Base-by-base conservation (phyloP, 108 stramenopile species). In the Asterionellopsis glacialis region DNA sequence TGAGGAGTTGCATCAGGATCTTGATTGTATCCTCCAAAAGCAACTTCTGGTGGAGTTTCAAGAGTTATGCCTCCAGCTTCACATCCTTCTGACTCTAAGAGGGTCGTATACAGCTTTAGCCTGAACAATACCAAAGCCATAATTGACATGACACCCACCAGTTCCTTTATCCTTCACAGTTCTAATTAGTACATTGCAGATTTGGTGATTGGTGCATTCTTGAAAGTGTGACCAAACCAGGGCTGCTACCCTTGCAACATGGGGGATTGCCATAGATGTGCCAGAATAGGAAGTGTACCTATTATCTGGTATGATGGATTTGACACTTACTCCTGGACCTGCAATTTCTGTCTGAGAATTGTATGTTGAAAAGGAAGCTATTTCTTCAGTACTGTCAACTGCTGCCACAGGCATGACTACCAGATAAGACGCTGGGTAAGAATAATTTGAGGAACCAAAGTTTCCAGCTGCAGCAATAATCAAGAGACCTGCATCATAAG, bases 391-490 rank as follows among this genome's bases (percentile, higher is more conserved):
- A 12, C 24, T 9, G 28, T 79, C 68, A 0, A 70, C 65, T 10
- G 82, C 78, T 3, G 54, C 72, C n/a, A 83, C 75, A 26, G 60
- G 57, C 9, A 83, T 63, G 0, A 79, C 82, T 24, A 51, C 9
- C 5, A 57, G 47, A 45, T 74, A 74, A 7, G 65, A 54, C 14
- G 82, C 82, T 13, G 82, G 82, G 53, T 67, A 82, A 41, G 45
- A 53, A 21, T 68, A 16, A 1, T 23, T 13, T 9, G 11, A 9
- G 1, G 23, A n/a, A 6, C 76, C 80, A 25, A 51, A 25, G 57
- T 82, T 82, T 0, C 81, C 81, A 18, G 81, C 67, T 9, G 81
- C 81, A 0, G 74, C 77, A 57, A 82, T 40, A 9, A 75, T 11
- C 19, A 79, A 28, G 0, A 77, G 12, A 4, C 63, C 74, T 23